Evolutionary conservation across 2,329 filamentous ascomycete genomes (phyloP), one percentile per base, ranked within the genome.

Genomic region (Neopestalotiopsis sp.): DNA sequence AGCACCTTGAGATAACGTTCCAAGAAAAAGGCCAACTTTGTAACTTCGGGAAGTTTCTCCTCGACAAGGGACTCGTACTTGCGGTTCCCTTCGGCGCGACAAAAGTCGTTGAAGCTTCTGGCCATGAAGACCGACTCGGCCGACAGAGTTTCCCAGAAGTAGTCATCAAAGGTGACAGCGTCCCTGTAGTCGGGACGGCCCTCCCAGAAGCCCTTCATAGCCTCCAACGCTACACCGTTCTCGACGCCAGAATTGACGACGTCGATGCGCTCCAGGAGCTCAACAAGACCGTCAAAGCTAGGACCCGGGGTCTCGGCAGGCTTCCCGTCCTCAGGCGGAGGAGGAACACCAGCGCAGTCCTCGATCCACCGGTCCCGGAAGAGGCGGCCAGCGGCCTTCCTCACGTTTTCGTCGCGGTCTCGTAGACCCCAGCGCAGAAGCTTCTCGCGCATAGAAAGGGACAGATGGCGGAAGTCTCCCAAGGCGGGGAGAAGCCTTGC

Each of bases 341-440:
- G 87, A 7, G 86, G 84, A 1, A 88, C 85, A 2, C 91, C 91
- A 5, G 93, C 94, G 75, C 95, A 98, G 76, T 98, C 94, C 77
- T 98, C 95, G 70, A 99, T 95, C 96, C 96, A 99, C n/a, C 94
- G 90, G 77, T 98, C 95, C 70, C 92, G 90, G 82, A 99, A 99
- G 6, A 98, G 85, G 61, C 93, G 91, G 7, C 93, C 94, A 3
- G 96, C 93, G 9, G 95, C 95, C 79, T 97, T 97, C 66, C 95
- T 90, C 13, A 99, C 96, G 74, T 92, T 94, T 73, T 98, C 95
- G 73, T 99, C 96, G 79, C 96, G 90, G 79, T 99, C 96, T 53
- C 95, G 90, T 56, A 99, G 84, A 65, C 96, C 96, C 96, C 96
- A 99, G 53, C 96, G 90, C 34, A 99, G 87, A 40, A 99, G 86